Evolutionary conservation across 441 rosid genomes (phyloP).

Genomic region (Arabidopsis lyrata): DNA sequence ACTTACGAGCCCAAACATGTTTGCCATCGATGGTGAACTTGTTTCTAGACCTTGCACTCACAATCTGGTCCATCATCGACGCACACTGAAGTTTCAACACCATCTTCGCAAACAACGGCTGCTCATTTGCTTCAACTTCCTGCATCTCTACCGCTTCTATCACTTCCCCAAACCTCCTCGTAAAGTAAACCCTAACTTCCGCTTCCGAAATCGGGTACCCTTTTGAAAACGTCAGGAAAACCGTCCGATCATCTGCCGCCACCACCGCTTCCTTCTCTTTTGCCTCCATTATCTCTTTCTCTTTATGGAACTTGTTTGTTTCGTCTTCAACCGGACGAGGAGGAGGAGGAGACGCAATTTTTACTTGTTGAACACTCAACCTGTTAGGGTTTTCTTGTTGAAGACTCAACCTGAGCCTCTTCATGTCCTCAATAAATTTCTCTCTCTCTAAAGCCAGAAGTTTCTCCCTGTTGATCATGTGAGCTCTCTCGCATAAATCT

Average conservation of each 20-base stretch:
- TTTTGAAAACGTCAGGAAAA: constrained; percentile 73
- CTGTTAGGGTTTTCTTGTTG: constrained; percentile 8
- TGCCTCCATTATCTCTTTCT: neutral
- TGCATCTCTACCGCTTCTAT: constrained; percentile 59
- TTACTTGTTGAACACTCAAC: constrained; percentile 29
- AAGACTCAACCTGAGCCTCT: neutral
- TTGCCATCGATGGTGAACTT: constrained; percentile 76
- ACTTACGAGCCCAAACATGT: constrained; percentile 81
- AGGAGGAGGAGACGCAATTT: neutral
- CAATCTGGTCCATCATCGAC: constrained; percentile 37
- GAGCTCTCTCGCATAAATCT: constrained; percentile 42
- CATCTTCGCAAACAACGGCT: constrained; percentile 63
- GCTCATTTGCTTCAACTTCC: constrained; percentile 52
- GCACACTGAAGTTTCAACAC: constrained; percentile 40
- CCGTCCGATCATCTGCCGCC: constrained; percentile 55
- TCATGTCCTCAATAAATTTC: neutral
- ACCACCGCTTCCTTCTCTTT: neutral
- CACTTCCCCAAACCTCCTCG: constrained; percentile 57
- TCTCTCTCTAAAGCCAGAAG: constrained; percentile 19
- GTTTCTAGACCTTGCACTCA: constrained; percentile 41
- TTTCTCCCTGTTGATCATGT: neutral
- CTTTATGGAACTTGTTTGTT: neutral
- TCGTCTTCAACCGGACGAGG: constrained; percentile 1
- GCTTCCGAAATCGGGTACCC: constrained; percentile 64
- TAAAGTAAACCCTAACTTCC: constrained; percentile 58